These are phyloP conservation scores for Sedum album DNA, from an alignment of 164 flowering plant genomes.

Conservation along the genomic window DNA sequence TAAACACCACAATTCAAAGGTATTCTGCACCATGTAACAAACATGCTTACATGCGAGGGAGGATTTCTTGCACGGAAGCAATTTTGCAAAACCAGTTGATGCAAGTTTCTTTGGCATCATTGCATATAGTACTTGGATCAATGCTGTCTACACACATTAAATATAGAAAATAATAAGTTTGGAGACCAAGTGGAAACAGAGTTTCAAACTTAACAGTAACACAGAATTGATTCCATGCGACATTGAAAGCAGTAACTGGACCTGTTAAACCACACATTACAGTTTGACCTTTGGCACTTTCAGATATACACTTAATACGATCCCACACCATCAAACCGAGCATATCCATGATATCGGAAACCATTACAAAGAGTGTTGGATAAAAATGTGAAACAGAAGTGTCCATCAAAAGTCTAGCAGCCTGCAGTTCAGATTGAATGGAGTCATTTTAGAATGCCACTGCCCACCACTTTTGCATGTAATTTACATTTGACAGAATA, in stretches of 20 bases:
- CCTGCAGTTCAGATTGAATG: conserved; percentile 46
- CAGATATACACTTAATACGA: conserved; percentile 72
- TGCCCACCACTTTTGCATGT: no score
- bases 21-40: neutral
- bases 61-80: conserved; percentile 80
- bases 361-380: conserved; percentile 71
- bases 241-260: conserved; percentile 10
- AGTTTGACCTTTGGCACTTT: conserved; percentile 55
- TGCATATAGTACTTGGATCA: conserved; percentile 37
- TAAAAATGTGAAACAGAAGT: conserved; percentile 70
- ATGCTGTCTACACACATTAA: conserved; percentile 43
- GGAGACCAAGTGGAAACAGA: neutral
- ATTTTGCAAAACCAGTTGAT: conserved; percentile 92
- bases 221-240: neutral
- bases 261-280: conserved; percentile 52
- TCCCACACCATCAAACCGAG: conserved; percentile 94
- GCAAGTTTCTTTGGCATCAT: conserved; percentile 92
- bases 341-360: conserved; percentile 72
- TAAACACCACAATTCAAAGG: neutral
- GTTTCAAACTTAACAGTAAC: neutral
- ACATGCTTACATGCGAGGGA: conserved; percentile 75
- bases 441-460: no score
- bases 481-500: no score
- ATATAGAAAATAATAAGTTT: conserved; percentile 8
- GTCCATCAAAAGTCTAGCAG: conserved; percentile 78